Base-by-base conservation (phyloP, 1,139 yeast genomes). In the Pichia sp. region DNA sequence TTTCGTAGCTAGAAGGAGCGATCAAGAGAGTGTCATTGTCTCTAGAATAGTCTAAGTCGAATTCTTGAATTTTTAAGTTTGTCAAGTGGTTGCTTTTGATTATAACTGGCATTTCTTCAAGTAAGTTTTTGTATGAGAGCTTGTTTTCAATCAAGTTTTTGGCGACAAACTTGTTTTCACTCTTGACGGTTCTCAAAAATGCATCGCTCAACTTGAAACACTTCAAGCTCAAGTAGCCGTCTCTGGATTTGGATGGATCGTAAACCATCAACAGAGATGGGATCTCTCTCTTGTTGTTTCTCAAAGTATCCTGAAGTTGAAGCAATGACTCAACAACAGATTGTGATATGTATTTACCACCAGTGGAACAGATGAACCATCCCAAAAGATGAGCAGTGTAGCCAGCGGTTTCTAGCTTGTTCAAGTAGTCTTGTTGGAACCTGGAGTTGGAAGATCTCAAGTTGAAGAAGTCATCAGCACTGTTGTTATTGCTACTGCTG, bases 381-480 rank as follows among this genome's bases (percentile, higher is more conserved):
- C 97, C 97, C 62, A 85, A 81, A 61, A 85, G 79, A 67, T 85
- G 89, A 52, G 84, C 77, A 50, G 92, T 95, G 59, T 81, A 77
- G 51, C 86, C 87, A 61, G 84, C 80, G 57, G 77, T 79, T 64
- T 78, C 81, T 62, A 88, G 78, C 58, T 81, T 79, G 52, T 80
- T 80, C 61, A 85, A 75, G 66, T 87, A 77, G 53, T 87, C 92
- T 58, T 80, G 80, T 69, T 86, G 92, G 72, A 84, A 90, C 67
- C 79, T 83, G 59, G 76, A 75, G 55, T 89, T 88, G 61, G 82
- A 76, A 68, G 82, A 80, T 49, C 62, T 65, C 52, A 85, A 75
- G 57, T 76, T 74, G 66, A 80, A 78, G 5, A 81, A 76, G 49
- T 65, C 80, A 63, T 80, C 84, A 63, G 76, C 80, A 15, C 49